Conservation (phyloP, 116 monocot species). For the Zostera marina region DNA sequence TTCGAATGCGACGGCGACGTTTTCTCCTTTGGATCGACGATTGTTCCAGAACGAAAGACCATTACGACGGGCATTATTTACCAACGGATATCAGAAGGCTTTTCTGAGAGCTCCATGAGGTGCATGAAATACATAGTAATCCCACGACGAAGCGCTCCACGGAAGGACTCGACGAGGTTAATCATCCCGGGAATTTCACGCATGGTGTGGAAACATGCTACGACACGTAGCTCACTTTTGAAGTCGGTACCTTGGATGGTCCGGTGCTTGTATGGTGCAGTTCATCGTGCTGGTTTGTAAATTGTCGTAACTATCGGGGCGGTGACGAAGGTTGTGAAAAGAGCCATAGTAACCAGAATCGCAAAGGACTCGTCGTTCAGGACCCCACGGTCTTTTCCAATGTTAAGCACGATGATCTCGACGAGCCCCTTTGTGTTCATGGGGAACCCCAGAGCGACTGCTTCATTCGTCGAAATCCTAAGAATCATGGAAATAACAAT, state of each 20-base stretch:
- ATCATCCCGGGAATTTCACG: slow-evolving; percentile 47
- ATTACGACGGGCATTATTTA: slow-evolving; percentile 32
- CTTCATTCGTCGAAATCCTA: slow-evolving; percentile 16
- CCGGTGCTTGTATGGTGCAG: slow-evolving; percentile 41
- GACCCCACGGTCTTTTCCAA: slow-evolving; percentile 44
- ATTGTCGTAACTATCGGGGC: slow-evolving; percentile 52
- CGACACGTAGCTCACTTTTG: slow-evolving; percentile 35
- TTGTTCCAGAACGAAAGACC: slow-evolving; percentile 36
- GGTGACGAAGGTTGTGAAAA: slow-evolving; percentile 71
- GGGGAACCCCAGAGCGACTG: slow-evolving; percentile 26
- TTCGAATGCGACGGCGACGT: slow-evolving; percentile 37
- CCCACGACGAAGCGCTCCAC: slow-evolving; percentile 20
- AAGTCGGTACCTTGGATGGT: slow-evolving; percentile 21
- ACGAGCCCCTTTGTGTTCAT: slow-evolving; percentile 53
- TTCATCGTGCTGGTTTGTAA: slow-evolving; percentile 42
- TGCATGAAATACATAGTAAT: slow-evolving; percentile 35
- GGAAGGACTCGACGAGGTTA: slow-evolving; percentile 33
- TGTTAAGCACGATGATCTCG: slow-evolving; percentile 54
- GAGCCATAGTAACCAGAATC: slow-evolving; percentile 64
- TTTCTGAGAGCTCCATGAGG: slow-evolving; percentile 33
- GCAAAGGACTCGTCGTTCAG: slow-evolving; percentile 64
- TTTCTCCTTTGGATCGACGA: slow-evolving; percentile 9
- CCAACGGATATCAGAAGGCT: slow-evolving; percentile 35
- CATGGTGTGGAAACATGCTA: slow-evolving; percentile 62
- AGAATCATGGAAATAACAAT: slow-evolving; percentile 6